Percentiles rank a stretch among this genome's conserved stretches.
These are phyloP conservation scores for Ambrosiella cleistominuta DNA, from an alignment of 2,329 filamentous ascomycete species.

Conservation along the genomic window DNA sequence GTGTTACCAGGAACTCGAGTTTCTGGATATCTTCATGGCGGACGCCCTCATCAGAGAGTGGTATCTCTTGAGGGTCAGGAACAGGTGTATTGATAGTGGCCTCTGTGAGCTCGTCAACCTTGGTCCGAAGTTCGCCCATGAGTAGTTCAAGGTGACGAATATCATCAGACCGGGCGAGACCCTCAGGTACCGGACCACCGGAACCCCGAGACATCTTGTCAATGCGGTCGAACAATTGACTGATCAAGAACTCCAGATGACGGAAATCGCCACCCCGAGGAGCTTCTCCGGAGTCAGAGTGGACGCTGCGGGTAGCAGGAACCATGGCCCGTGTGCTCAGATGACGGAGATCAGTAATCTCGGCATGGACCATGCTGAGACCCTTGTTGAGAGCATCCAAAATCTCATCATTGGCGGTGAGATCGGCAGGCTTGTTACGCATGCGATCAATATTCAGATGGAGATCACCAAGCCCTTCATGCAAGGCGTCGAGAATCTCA, in stretches of 20 bases:
- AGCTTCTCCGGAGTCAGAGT: constrained; percentile 14
- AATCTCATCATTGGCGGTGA: constrained; percentile 77
- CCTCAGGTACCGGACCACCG: background rate
- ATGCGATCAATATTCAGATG: constrained; percentile 61
- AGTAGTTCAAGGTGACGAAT: constrained; percentile 74
- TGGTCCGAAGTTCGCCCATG: constrained; percentile 64
- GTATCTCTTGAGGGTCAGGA: constrained; percentile 18
- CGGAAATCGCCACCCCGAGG: constrained; percentile 6
- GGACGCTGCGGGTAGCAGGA: constrained; percentile 34
- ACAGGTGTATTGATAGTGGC: constrained; percentile 28
- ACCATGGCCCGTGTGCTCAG: constrained; percentile 33
- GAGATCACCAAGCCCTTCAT: constrained; percentile 68
- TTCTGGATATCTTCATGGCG: constrained; percentile 12
- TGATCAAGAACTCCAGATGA: constrained; percentile 9
- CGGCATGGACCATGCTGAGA: constrained; percentile 53
- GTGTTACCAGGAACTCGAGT: constrained; percentile 9
- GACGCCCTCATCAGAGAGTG: constrained; percentile 8
- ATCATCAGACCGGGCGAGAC: constrained; percentile 46
- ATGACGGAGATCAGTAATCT: constrained; percentile 64
- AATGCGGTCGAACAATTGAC: constrained; percentile 6
- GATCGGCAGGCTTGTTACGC: constrained; percentile 60
- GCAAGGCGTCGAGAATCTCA: constrained; percentile 75
- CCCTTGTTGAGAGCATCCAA: constrained; percentile 75
- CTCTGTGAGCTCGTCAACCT: constrained; percentile 41
- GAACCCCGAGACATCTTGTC: constrained; percentile 16